Percentiles rank a stretch among this genome's conserved stretches.
These are phyloP conservation scores for Diospyros kaki DNA, from an alignment of 148 eudicot species.

Conservation along the genomic window DNA sequence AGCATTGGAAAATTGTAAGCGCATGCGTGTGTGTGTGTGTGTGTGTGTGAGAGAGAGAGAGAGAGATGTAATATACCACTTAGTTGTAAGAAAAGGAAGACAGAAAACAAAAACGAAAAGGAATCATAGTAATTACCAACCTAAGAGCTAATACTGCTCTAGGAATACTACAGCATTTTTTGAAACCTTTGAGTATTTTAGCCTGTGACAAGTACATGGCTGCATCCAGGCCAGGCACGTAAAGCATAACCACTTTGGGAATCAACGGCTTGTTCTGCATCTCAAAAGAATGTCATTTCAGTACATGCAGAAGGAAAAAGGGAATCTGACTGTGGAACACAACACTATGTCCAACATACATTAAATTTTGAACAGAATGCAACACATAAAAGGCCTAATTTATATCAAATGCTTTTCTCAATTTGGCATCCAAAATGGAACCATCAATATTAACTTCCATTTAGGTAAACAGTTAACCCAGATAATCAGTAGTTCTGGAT, in stretches of 20 bases:
- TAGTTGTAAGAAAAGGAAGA: neutral
- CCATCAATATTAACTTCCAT: neutral
- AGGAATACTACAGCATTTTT: constrained; percentile 78
- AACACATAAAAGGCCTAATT: neutral
- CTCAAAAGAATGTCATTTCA: constrained; percentile 14
- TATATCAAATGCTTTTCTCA: neutral
- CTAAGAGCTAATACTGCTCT: constrained; percentile 84
- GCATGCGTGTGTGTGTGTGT: too few relatives aligned
- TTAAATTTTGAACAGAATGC: neutral
- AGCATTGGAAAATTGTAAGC: neutral
- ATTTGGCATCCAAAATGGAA: neutral
- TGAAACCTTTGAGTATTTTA: constrained; percentile 54
- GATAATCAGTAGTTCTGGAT: neutral
- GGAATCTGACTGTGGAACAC: neutral
- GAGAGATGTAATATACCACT: neutral
- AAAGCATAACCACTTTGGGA: constrained; percentile 83
- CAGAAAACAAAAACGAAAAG: neutral
- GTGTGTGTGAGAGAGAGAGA: neutral
- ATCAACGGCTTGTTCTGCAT: constrained; percentile 96
- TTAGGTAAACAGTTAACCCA: neutral
- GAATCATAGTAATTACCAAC: constrained; percentile 39
- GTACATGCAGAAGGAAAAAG: neutral
- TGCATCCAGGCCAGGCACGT: constrained; percentile 97
- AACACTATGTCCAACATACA: neutral
- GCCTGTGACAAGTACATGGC: constrained; percentile 69